These are phyloP conservation scores for Solanum corneliomulleri DNA, from an alignment of 257 asterid genomes.

Conservation along the genomic window DNA sequence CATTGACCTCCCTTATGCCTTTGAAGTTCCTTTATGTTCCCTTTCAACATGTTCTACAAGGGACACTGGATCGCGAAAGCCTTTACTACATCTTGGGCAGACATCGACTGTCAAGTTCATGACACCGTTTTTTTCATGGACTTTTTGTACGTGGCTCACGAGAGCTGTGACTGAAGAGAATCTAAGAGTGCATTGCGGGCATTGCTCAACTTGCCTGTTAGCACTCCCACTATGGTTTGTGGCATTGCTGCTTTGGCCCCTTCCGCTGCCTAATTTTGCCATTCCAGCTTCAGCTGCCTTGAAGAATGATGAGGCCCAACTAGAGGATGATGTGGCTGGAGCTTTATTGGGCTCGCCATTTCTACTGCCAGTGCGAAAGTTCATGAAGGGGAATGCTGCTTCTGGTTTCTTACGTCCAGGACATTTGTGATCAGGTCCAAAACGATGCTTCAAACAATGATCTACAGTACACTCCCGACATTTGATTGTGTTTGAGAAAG, in stretches of 20 bases:
- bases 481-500: slow-evolving; percentile 76
- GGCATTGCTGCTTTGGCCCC: slow-evolving; percentile 1
- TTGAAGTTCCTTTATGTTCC: slow-evolving; percentile 75
- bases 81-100: slow-evolving; percentile 89
- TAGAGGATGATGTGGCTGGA: slow-evolving; percentile 38
- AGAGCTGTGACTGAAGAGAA: slow-evolving; percentile 53
- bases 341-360: slow-evolving; percentile 30
- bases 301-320: slow-evolving; percentile 50
- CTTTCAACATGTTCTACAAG: slow-evolving; percentile 93
- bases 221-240: neutral
- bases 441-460: slow-evolving; percentile 88
- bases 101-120: slow-evolving; percentile 72
- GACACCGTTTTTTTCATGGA: slow-evolving; percentile 64
- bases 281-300: slow-evolving; percentile 74
- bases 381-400: slow-evolving; percentile 42
- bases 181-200: slow-evolving; percentile 65
- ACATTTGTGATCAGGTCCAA: slow-evolving; percentile 85
- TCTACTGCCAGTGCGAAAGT: slow-evolving; percentile 26
- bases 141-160: slow-evolving; percentile 72
- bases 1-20: slow-evolving; percentile 15
- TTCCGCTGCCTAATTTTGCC: slow-evolving; percentile 45
- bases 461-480: slow-evolving; percentile 72
- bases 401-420: slow-evolving; percentile 69
- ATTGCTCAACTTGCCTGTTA: slow-evolving; percentile 38
- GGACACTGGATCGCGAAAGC: slow-evolving; percentile 72